These are phyloP conservation scores for Globomyces pollinis-pini DNA, from an alignment of 192 early-diverging fungal genomes.

Conservation along the genomic window DNA sequence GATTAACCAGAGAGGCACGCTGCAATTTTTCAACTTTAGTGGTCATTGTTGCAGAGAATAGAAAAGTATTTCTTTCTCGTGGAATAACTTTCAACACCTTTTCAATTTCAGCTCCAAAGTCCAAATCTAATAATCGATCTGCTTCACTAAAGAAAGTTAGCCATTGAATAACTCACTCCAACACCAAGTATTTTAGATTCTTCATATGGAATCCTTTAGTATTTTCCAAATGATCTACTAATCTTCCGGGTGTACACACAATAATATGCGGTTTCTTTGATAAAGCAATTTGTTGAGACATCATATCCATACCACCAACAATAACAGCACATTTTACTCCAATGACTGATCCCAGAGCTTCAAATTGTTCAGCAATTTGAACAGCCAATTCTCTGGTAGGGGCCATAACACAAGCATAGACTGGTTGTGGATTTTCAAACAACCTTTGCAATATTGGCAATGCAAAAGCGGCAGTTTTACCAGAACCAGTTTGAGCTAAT, in stretches of 20 bases:
- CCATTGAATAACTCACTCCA: neutral
- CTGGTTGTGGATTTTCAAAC: slow-evolving; percentile 75
- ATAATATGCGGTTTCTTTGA: slow-evolving; percentile 93
- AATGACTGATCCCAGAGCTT: slow-evolving; percentile 81
- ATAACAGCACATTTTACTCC: slow-evolving; percentile 87
- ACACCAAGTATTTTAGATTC: slow-evolving; percentile 78
- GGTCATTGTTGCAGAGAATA: slow-evolving; percentile 99
- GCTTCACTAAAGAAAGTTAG: slow-evolving; percentile 75
- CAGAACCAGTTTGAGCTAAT: slow-evolving; percentile 94
- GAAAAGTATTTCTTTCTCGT: slow-evolving; percentile 80
- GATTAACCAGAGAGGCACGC: slow-evolving; percentile 85
- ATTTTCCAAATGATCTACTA: slow-evolving; percentile 96
- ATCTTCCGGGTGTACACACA: slow-evolving; percentile 89
- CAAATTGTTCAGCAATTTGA: slow-evolving; percentile 90
- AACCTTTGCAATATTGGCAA: slow-evolving; percentile 87
- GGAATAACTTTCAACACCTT: slow-evolving; percentile 88
- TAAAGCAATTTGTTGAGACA: slow-evolving; percentile 86
- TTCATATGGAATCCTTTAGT: slow-evolving; percentile 95
- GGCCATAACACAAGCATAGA: slow-evolving; percentile 94
- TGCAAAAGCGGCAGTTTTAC: slow-evolving; percentile 87
- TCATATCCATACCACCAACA: slow-evolving; percentile 97
- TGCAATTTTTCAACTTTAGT: slow-evolving; percentile 94
- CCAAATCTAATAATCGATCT: slow-evolving; percentile 85
- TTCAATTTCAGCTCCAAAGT: slow-evolving; percentile 94
- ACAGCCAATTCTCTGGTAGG: slow-evolving; percentile 94